Evolutionary conservation across 345 rosid species (phyloP).

Genomic region (Raphanus raphanistrum): DNA sequence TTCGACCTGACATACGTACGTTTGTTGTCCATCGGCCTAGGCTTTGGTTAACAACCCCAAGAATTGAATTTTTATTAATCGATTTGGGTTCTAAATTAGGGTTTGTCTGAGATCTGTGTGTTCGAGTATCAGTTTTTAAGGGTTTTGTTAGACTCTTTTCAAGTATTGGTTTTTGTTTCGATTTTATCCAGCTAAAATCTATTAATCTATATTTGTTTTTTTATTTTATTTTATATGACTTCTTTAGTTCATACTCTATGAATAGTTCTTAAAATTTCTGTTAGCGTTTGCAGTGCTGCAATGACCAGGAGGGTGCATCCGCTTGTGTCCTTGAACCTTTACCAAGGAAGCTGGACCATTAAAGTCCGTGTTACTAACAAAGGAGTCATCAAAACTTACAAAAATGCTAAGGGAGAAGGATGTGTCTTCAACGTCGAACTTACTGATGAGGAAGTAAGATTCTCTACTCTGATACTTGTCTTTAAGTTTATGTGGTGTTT

Average conservation of each 20-base stretch:
- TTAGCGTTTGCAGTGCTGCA: conserved; percentile 54
- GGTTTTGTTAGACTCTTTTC: too few species aligned
- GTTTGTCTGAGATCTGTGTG: too few species aligned
- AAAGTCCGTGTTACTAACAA: conserved; percentile 86
- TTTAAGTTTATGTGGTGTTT: not conserved
- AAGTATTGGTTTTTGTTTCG: not conserved
- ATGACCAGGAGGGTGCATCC: conserved; percentile 92
- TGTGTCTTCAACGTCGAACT: conserved; percentile 92
- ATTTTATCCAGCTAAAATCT: too few species aligned
- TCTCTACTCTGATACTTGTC: not conserved
- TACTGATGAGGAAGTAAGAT: conserved; percentile 87
- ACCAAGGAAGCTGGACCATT: conserved; percentile 93
- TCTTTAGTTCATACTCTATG: too few species aligned
- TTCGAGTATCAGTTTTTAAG: too few species aligned
- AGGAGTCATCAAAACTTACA: conserved; percentile 80
- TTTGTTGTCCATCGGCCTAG: too few species aligned
- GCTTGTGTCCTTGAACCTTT: conserved; percentile 87
- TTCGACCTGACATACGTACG: too few species aligned
- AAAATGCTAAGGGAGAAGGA: conserved; percentile 92
- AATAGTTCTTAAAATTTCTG: not conserved
- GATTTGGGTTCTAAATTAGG: too few species aligned
- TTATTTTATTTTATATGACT: too few species aligned
- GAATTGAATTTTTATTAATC: too few species aligned
- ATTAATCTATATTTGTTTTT: too few species aligned
- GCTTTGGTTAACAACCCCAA: too few species aligned